Evolutionary conservation across 805 yeast genomes (phyloP), one percentile per base, ranked within the genome.

Genomic region (Barnettozyma populi): DNA sequence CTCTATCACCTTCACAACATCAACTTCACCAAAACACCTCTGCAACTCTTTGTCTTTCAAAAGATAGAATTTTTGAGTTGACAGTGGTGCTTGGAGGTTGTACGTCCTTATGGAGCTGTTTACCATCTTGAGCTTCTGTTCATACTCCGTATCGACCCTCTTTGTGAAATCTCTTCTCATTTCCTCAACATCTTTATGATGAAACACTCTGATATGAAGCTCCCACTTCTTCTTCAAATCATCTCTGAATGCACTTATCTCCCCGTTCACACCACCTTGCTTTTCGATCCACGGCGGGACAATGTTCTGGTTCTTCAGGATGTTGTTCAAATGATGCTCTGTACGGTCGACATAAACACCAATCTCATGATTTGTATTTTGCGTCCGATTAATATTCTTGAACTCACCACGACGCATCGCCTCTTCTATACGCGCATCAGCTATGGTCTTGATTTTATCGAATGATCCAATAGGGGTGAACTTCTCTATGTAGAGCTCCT

Each of bases 211-310:
- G 14, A 55, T 25, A 50, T 54, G 53, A 34, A 47, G 47, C 43
- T 62, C 45, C 79, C 78, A 78, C 25, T 66, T 65, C 2, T 57
- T 46, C 36, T 69, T 74, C 27, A 82, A 46, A 32, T 70, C 70
- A 0, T 54, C 51, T 45, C 90, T 64, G 46, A 86, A 79, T 0
- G 57, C 57, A 2, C 56, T 60, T 8, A 85, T 71, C 34, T 76
- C 77, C 2, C 57, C 50, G 38, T 75, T 73, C 4, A 84, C 78
- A 2, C 78, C 72, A 18, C 77, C 71, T 62, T 86, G 94, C 47
- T 78, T 82, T 56, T 88, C 95, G 34, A 90, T 83, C 97, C 97
- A 90, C 0, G 95, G 95, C 0, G 96, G 96, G 10, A 81, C 69
- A 1, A 87, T 81, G 43, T 87, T 90, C 63, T 90, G 96, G 38